phyloP scores from a whole-genome alignment of 2,329 filamentous ascomycete species.

The Drechslera avenae region DNA sequence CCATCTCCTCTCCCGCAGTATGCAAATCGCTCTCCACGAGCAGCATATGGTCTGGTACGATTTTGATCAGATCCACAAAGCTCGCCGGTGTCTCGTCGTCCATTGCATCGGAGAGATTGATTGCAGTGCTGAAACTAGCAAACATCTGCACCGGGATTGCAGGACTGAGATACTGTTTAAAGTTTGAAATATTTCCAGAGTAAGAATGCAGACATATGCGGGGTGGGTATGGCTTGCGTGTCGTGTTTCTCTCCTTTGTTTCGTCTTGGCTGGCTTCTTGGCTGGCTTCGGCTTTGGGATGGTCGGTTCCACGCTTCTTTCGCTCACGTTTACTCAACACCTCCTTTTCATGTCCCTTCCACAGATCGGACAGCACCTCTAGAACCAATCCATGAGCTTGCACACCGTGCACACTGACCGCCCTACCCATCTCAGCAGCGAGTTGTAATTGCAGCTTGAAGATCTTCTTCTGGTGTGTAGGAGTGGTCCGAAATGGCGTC shows the following conservation, averaged over 20 bases:
- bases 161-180: slow-evolving; percentile 78
- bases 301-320: slow-evolving; percentile 37
- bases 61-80: slow-evolving; percentile 69
- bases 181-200: slow-evolving; percentile 74
- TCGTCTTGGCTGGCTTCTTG: neutral
- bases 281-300: slow-evolving; percentile 14
- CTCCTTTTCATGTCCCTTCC: slow-evolving; percentile 71
- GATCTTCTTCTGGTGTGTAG: slow-evolving; percentile 70
- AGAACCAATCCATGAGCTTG: slow-evolving; percentile 75
- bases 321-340: slow-evolving; percentile 64
- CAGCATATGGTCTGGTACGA: slow-evolving; percentile 76
- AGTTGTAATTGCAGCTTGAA: slow-evolving; percentile 71
- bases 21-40: slow-evolving; percentile 92
- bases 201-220: slow-evolving; percentile 94
- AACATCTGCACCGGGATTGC: slow-evolving; percentile 77
- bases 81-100: slow-evolving; percentile 56
- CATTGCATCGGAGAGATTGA: slow-evolving; percentile 70
- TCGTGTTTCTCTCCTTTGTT: slow-evolving; percentile 22
- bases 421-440: slow-evolving; percentile 68
- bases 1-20: slow-evolving; percentile 80
- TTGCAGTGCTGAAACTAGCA: slow-evolving; percentile 83
- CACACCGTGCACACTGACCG: slow-evolving; percentile 74
- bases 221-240: slow-evolving; percentile 74
- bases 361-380: slow-evolving; percentile 67
- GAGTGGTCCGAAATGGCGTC: slow-evolving; percentile 69